Conservation (phyloP, 768 basidiomycete species). For the Sarcodon aspratus region DNA sequence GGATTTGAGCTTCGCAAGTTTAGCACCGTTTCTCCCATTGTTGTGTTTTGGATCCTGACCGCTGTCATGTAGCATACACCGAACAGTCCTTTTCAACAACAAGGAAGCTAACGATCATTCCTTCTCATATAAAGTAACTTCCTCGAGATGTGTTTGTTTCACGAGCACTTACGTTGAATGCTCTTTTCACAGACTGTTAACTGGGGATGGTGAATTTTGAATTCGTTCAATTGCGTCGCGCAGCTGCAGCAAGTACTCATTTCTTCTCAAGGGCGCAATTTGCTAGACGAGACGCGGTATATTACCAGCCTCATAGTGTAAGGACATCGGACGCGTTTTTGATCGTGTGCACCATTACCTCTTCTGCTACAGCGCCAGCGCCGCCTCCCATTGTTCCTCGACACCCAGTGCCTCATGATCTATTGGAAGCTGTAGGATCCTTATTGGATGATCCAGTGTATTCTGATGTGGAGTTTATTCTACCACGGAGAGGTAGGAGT, state of each 20-base stretch:
- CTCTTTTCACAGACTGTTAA: constrained; percentile 50
- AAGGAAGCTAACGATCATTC: constrained; percentile 81
- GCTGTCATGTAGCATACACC: constrained; percentile 24
- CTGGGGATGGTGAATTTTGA: constrained; percentile 63
- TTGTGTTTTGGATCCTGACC: neutral
- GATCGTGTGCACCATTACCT: constrained; percentile 69
- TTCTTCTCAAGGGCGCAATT: constrained; percentile 57
- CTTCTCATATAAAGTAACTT: constrained; percentile 56
- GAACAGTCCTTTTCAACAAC: constrained; percentile 39
- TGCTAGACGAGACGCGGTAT: constrained; percentile 60
- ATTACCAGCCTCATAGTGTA: constrained; percentile 40
- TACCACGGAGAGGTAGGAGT: constrained; percentile 36
- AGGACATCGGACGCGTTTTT: constrained; percentile 58
- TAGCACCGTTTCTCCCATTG: constrained; percentile 4
- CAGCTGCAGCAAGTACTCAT: neutral
- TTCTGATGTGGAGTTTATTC: constrained; percentile 74
- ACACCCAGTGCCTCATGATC: constrained; percentile 51
- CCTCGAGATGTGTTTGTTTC: neutral
- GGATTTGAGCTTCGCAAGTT: constrained; percentile 73
- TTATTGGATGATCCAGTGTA: constrained; percentile 75
- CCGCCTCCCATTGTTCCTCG: constrained; percentile 31
- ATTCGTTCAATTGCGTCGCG: neutral
- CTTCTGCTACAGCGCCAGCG: constrained; percentile 43
- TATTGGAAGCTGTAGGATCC: constrained; percentile 61
- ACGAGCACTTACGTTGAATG: too few species aligned